A percentile compares a stretch with the other conserved stretches of the same genome.
Evolutionary conservation across 2,329 filamentous ascomycete genomes (phyloP).

Genomic region (Aspergillus neoniger): DNA sequence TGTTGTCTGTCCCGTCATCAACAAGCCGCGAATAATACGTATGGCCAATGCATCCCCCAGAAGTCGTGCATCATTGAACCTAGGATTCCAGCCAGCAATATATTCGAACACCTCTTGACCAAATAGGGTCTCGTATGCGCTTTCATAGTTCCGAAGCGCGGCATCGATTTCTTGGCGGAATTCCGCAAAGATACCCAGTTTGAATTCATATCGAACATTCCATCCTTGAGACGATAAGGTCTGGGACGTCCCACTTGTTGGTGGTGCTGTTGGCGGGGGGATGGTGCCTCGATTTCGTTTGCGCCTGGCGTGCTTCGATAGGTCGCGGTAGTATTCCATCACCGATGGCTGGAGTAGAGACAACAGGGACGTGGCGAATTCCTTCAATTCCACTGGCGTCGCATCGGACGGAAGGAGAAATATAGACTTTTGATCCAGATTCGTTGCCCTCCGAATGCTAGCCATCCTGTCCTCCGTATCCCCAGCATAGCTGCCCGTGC

Average conservation of each 20-base stretch:
- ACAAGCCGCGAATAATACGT: constrained; percentile 75
- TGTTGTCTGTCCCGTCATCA: constrained; percentile 79
- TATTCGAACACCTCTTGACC: constrained; percentile 82
- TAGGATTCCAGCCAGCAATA: constrained; percentile 83
- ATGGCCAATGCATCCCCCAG: constrained; percentile 80
- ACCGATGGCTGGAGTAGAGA: constrained; percentile 71
- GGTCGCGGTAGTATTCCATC: constrained; percentile 88
- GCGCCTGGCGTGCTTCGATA: constrained; percentile 87
- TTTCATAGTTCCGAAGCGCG: constrained; percentile 81
- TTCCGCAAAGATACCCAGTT: constrained; percentile 85
- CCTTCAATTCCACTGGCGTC: constrained; percentile 69
- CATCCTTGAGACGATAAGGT: constrained; percentile 83
- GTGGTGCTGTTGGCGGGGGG: constrained; percentile 78
- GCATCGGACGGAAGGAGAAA: constrained; percentile 80
- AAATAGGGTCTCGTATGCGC: constrained; percentile 81
- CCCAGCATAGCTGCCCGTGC: constrained; percentile 60
- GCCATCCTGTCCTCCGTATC: constrained; percentile 75
- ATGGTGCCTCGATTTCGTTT: constrained; percentile 79
- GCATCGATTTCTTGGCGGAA: constrained; percentile 91
- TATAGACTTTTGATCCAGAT: constrained; percentile 78
- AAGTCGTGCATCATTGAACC: constrained; percentile 91
- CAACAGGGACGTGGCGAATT: constrained; percentile 73
- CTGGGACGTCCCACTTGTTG: constrained; percentile 80
- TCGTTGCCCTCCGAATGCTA: constrained; percentile 75
- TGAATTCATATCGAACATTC: constrained; percentile 94